phyloP scores from a whole-genome alignment of 208 protist genomes.

The Porcisia hertigi region DNA sequence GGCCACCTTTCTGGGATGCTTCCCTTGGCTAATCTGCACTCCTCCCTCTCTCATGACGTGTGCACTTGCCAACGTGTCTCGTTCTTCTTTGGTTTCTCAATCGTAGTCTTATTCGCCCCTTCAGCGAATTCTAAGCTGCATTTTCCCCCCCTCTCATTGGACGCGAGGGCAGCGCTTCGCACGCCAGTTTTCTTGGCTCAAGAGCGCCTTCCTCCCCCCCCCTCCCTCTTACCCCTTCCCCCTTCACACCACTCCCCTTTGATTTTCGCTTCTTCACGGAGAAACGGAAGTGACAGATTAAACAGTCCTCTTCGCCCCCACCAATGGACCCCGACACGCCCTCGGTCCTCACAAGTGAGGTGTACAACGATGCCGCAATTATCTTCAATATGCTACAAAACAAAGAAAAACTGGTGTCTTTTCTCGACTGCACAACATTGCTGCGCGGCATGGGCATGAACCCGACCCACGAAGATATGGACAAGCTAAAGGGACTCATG shows the following conservation, averaged over 20 bases:
- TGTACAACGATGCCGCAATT: conserved; percentile 84
- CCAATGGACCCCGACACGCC: conserved; percentile 30
- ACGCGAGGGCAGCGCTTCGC: no score
- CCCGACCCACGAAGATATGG: conserved; percentile 82
- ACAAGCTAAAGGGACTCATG: conserved; percentile 75
- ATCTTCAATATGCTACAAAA: conserved; percentile 84
- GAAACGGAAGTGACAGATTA: neutral
- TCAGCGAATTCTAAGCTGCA: no score
- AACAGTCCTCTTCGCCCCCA: neutral
- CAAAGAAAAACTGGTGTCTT: conserved; percentile 89
- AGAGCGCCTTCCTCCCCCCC: no score
- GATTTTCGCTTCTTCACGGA: neutral
- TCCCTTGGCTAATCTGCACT: no score
- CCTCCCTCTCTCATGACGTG: no score
- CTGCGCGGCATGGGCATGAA: conserved; percentile 92
- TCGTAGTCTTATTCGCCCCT: no score
- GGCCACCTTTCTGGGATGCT: no score
- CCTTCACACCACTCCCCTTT: neutral
- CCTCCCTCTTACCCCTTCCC: neutral
- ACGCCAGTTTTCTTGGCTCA: no score
- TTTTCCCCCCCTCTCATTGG: no score
- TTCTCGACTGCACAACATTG: conserved; percentile 89
- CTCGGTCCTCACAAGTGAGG: conserved; percentile 88
- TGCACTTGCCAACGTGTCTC: no score
- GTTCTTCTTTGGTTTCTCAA: no score